phyloP scores from a whole-genome alignment of 768 basidiomycete genomes.

The Xanthoconium stramineum region DNA sequence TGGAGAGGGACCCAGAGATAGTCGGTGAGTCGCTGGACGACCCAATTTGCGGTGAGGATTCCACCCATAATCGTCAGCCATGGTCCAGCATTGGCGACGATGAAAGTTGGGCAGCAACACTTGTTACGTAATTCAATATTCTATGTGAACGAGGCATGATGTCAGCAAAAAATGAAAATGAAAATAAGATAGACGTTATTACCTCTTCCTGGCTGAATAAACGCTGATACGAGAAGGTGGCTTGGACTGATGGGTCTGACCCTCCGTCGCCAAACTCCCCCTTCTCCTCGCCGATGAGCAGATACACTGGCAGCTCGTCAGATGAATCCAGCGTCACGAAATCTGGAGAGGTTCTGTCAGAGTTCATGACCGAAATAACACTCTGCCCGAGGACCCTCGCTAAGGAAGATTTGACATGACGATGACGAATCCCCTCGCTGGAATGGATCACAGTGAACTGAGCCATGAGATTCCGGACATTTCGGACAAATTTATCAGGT shows the following conservation, averaged over 20 bases:
- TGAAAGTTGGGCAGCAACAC: conserved; percentile 31
- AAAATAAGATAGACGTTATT: background rate
- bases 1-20: background rate
- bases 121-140: conserved; percentile 1
- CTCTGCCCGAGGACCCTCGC: no score
- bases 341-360: conserved; percentile 3
- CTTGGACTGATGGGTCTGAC: conserved; percentile 32
- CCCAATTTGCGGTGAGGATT: conserved; percentile 22
- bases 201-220: conserved; percentile 14
- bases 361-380: background rate
- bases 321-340: background rate
- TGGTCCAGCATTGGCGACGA: conserved; percentile 16
- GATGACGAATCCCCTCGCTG: background rate
- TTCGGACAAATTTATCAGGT: conserved; percentile 3
- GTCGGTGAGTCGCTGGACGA: conserved; percentile 27
- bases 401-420: background rate
- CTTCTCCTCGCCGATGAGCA: conserved; percentile 22
- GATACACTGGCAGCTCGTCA: background rate
- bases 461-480: conserved; percentile 10
- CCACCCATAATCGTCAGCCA: conserved; percentile 33
- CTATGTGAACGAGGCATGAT: conserved; percentile 3
- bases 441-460: conserved; percentile 11
- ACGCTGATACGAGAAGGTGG: conserved; percentile 17
- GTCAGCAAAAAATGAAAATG: background rate
- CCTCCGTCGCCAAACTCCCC: conserved; percentile 15